Conservation (phyloP, 169 alveolate genomes). For the Plasmodium vivax region DNA sequence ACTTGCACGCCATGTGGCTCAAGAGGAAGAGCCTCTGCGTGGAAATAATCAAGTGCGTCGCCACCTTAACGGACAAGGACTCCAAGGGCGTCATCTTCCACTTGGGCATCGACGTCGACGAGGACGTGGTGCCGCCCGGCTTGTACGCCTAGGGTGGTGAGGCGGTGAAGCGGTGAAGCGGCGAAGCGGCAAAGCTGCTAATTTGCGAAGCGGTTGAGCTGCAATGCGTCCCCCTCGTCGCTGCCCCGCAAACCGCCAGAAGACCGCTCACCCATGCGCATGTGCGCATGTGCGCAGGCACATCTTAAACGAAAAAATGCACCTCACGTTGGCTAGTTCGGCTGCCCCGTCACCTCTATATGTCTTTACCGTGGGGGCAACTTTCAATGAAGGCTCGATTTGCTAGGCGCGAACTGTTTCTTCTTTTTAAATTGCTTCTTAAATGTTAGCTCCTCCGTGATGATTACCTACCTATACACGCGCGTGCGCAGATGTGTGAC, state of each 20-base stretch:
- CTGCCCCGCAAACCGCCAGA: background rate
- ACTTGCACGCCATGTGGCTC: constrained; percentile 56
- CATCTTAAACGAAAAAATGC: background rate
- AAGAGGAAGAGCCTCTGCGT: constrained; percentile 36
- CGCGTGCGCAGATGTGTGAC: no score
- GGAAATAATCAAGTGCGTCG: constrained; percentile 68
- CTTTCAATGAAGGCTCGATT: background rate
- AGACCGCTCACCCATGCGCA: background rate
- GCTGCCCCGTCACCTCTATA: background rate
- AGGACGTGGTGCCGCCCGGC: constrained; percentile 37
- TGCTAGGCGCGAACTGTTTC: background rate
- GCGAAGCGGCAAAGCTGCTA: no score
- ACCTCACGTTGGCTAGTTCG: background rate
- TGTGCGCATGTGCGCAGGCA: background rate
- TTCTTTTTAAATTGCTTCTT: background rate
- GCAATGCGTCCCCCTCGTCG: background rate
- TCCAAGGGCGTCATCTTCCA: constrained; percentile 62
- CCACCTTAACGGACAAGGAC: constrained; percentile 66
- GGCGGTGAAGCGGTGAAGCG: background rate
- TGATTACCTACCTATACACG: no score
- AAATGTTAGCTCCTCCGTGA: no score
- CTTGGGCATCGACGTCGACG: constrained; percentile 67
- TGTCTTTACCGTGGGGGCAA: background rate
- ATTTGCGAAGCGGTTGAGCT: background rate
- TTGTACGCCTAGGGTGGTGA: constrained; percentile 9